Percentiles rank a stretch among this genome's conserved stretches.
Evolutionary conservation across 257 asterid species (phyloP).

Genomic region (Solanum sparsipilum): DNA sequence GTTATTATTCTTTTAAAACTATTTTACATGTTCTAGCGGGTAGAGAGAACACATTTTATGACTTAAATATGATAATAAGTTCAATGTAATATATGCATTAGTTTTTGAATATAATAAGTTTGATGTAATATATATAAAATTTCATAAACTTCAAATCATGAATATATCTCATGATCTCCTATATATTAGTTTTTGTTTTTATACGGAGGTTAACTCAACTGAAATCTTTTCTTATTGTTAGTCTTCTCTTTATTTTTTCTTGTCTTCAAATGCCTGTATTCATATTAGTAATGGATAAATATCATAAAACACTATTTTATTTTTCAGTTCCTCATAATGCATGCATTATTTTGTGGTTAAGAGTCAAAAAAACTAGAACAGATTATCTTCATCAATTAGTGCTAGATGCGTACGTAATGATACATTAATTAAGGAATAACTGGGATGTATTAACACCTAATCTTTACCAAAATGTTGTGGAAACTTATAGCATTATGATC

Average conservation of each 20-base stretch:
- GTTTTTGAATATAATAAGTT: neutral
- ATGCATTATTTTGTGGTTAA: neutral
- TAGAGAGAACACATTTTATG: neutral
- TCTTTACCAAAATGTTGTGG: neutral
- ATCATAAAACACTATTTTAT: neutral
- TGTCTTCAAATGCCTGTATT: neutral
- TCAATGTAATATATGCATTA: too few species aligned
- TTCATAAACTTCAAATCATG: neutral
- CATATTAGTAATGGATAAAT: neutral
- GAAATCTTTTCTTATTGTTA: neutral
- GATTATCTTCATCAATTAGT: neutral
- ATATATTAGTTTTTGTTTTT: too few species aligned
- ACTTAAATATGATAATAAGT: neutral
- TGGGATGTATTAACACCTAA: neutral
- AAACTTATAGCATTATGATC: neutral
- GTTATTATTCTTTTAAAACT: too few species aligned
- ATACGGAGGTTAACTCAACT: neutral
- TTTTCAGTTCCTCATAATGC: neutral
- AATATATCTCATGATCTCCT: neutral
- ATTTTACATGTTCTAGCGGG: neutral
- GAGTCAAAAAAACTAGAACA: neutral
- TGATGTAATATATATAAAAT: neutral
- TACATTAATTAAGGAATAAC: neutral
- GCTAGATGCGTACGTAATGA: neutral
- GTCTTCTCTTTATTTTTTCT: neutral